These are phyloP conservation scores for Pyrenophora graminea DNA, from an alignment of 2,329 filamentous ascomycete genomes.

Conservation along the genomic window DNA sequence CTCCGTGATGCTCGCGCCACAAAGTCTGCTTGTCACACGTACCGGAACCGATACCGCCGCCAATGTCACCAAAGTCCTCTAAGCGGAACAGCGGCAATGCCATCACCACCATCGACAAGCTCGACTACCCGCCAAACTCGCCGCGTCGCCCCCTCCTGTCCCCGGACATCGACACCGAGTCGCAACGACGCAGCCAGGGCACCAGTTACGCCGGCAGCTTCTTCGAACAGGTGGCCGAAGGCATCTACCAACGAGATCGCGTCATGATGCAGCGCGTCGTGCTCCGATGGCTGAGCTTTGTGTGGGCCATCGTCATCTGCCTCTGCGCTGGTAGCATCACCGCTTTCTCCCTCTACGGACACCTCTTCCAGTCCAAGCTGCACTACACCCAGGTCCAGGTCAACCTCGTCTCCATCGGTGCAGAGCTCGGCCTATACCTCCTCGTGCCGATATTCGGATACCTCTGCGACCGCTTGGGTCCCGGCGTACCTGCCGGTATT, in stretches of 20 bases:
- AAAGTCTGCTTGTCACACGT: constrained; percentile 21
- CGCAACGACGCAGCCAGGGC: constrained; percentile 46
- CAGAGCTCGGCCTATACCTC: constrained; percentile 86
- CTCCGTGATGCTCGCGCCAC: background rate
- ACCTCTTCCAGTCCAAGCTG: constrained; percentile 82
- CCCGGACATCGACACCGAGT: constrained; percentile 40
- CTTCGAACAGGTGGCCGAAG: constrained; percentile 64
- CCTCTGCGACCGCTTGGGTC: constrained; percentile 85
- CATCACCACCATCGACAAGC: constrained; percentile 52
- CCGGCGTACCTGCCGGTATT: constrained; percentile 73
- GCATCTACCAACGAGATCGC: constrained; percentile 63
- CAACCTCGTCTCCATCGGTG: constrained; percentile 84
- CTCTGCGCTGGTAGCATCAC: constrained; percentile 90
- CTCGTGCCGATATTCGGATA: constrained; percentile 90
- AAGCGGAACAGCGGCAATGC: constrained; percentile 14
- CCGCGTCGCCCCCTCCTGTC: constrained; percentile 49
- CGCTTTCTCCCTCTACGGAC: constrained; percentile 91
- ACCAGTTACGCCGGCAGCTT: constrained; percentile 58
- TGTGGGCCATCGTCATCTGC: constrained; percentile 64
- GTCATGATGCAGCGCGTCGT: constrained; percentile 58
- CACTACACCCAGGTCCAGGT: constrained; percentile 91
- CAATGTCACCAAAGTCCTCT: constrained; percentile 29
- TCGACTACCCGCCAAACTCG: constrained; percentile 52
- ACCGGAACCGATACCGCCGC: constrained; percentile 18
- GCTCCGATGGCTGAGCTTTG: constrained; percentile 61